phyloP scores from a whole-genome alignment of 768 basidiomycete species.

The Podaxis pistillaris region DNA sequence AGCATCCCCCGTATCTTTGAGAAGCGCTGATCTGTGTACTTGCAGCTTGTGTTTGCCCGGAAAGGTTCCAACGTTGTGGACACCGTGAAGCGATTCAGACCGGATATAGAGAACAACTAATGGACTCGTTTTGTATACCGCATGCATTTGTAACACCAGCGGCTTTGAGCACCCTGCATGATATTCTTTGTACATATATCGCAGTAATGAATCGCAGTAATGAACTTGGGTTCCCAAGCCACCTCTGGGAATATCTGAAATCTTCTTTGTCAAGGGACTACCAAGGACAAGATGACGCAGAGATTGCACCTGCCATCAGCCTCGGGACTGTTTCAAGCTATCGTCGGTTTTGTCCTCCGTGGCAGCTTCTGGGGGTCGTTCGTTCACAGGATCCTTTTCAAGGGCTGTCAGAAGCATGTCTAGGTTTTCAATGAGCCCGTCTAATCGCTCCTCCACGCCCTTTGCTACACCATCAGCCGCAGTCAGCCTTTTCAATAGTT shows the following conservation, averaged over 20 bases:
- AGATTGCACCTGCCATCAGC: neutral
- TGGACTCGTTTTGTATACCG: constrained; percentile 10
- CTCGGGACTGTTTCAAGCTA: neutral
- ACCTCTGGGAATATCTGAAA: neutral
- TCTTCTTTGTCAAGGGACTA: neutral
- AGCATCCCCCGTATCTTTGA: neutral
- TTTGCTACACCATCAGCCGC: constrained; percentile 56
- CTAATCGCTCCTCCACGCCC: constrained; percentile 61
- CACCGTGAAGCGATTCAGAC: constrained; percentile 70
- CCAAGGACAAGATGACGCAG: neutral
- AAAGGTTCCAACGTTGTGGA: constrained; percentile 78
- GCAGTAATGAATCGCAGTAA: neutral
- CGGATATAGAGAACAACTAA: constrained; percentile 22
- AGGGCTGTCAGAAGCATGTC: constrained; percentile 52
- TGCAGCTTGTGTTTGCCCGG: constrained; percentile 78
- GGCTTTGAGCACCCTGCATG: neutral
- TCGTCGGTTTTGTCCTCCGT: neutral
- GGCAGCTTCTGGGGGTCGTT: neutral
- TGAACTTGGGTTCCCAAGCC: neutral
- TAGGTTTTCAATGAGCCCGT: constrained; percentile 56
- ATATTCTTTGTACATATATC: neutral
- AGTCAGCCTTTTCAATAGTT: constrained; percentile 56
- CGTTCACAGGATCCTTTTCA: constrained; percentile 23
- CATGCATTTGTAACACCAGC: constrained; percentile 12
- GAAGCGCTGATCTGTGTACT: constrained; percentile 9